Percentiles rank a stretch among this genome's conserved stretches.
Conservation (phyloP, 768 basidiomycete species). For the Mycena vitilis region DNA sequence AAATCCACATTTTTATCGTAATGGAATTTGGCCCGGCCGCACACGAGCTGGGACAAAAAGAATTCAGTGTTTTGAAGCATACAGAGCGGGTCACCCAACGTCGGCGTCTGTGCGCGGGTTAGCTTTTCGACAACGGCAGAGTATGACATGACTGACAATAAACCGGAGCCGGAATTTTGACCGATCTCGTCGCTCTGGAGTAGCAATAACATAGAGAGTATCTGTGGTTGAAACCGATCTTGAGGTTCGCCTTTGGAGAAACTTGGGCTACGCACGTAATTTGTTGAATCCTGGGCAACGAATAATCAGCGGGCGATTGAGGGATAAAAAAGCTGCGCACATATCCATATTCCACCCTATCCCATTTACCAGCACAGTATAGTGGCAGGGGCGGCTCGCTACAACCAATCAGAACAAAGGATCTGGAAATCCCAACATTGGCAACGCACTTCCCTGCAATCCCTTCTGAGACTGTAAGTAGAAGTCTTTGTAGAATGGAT, state of each 20-base stretch:
- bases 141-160: slow-evolving; percentile 61
- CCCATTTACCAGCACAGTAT: too few species aligned
- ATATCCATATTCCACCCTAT: too few species aligned
- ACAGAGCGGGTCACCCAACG: slow-evolving; percentile 46
- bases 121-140: neutral
- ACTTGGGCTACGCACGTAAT: too few species aligned
- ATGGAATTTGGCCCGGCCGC: slow-evolving; percentile 64
- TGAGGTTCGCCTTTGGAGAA: too few species aligned
- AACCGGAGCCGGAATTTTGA: slow-evolving; percentile 79
- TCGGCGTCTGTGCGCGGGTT: slow-evolving; percentile 60
- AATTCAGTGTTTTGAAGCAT: neutral
- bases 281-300: too few species aligned
- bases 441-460: slow-evolving; percentile 58
- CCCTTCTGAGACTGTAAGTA: slow-evolving; percentile 71
- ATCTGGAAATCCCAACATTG: neutral
- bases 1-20: slow-evolving; percentile 52
- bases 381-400: too few species aligned
- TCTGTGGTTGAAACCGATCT: neutral
- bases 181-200: slow-evolving; percentile 75
- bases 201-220: slow-evolving; percentile 74
- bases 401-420: too few species aligned
- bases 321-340: too few species aligned
- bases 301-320: too few species aligned
- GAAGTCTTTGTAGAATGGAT: slow-evolving; percentile 60
- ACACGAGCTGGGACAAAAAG: slow-evolving; percentile 57